phyloP scores from a whole-genome alignment of 768 basidiomycete species.

The Pleurotus eryngii region DNA sequence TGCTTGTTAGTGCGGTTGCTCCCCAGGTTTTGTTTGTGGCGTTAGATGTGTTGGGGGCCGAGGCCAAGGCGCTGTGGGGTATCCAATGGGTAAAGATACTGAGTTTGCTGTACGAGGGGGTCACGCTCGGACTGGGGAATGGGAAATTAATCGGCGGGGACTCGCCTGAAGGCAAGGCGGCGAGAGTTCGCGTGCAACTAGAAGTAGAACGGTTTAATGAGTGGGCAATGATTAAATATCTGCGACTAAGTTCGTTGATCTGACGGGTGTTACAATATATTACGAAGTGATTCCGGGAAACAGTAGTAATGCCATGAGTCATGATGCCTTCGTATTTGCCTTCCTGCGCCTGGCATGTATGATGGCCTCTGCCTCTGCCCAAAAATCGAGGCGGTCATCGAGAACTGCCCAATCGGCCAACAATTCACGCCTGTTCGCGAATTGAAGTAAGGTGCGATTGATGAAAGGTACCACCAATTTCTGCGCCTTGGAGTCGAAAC shows the following conservation, averaged over 20 bases:
- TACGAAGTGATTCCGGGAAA: neutral
- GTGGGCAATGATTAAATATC: neutral
- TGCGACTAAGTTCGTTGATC: neutral
- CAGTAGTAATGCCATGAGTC: neutral
- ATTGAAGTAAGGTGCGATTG: neutral
- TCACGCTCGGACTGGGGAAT: slow-evolving; percentile 49
- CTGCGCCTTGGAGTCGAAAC: neutral
- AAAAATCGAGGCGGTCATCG: neutral
- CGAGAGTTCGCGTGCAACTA: slow-evolving; percentile 59
- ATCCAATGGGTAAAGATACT: slow-evolving; percentile 76
- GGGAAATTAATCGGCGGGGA: slow-evolving; percentile 54
- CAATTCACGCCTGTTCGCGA: neutral
- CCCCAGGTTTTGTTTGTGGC: slow-evolving; percentile 68
- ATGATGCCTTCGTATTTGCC: neutral
- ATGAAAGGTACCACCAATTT: neutral
- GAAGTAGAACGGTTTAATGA: slow-evolving; percentile 66
- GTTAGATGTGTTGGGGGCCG: slow-evolving; percentile 64
- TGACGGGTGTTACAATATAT: neutral
- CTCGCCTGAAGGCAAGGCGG: slow-evolving; percentile 58
- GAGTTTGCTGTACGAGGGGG: slow-evolving; percentile 59
- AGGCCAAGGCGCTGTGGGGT: slow-evolving; percentile 67
- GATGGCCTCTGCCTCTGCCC: neutral
- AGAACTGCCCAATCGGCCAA: neutral
- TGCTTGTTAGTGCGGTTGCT: slow-evolving; percentile 58
- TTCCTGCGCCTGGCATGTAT: neutral